Evolutionary conservation across 2,329 filamentous ascomycete genomes (phyloP).

Genomic region (Hawksworthiomyces lignivorus): DNA sequence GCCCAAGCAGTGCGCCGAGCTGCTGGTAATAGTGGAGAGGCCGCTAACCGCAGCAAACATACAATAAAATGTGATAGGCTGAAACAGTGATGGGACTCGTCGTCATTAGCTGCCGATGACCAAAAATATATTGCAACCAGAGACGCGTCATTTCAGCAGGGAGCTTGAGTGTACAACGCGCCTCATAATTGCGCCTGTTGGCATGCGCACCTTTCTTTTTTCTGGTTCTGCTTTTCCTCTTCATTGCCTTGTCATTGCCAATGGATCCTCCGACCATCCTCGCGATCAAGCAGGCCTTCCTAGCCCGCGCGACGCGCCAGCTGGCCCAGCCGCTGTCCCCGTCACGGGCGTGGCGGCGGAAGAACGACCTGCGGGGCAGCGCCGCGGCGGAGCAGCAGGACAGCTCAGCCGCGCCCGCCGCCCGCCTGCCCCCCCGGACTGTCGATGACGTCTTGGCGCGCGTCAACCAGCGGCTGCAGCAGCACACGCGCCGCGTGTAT

Average conservation of each 20-base stretch:
- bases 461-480: constrained; percentile 54
- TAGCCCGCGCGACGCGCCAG: constrained; percentile 53
- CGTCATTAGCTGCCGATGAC: too few species aligned
- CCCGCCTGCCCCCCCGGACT: constrained; percentile 36
- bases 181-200: too few species aligned
- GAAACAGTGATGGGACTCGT: too few species aligned
- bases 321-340: constrained; percentile 53
- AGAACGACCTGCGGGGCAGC: constrained; percentile 33
- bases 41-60: too few species aligned
- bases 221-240: too few species aligned
- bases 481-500: constrained; percentile 60
- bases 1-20: too few species aligned
- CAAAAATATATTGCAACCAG: too few species aligned
- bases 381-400: not conserved
- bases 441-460: constrained; percentile 50
- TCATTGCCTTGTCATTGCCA: not conserved
- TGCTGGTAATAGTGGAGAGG: too few species aligned
- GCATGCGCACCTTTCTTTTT: too few species aligned
- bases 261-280: constrained; percentile 45
- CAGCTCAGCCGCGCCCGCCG: constrained; percentile 16
- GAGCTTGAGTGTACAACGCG: too few species aligned
- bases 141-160: too few species aligned
- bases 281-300: constrained; percentile 56
- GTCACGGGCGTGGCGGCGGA: constrained; percentile 43
- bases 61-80: too few species aligned